Evolutionary conservation across 2,329 filamentous ascomycete genomes (phyloP), one percentile per base, ranked within the genome.

Genomic region (Aspergillus hortae): DNA sequence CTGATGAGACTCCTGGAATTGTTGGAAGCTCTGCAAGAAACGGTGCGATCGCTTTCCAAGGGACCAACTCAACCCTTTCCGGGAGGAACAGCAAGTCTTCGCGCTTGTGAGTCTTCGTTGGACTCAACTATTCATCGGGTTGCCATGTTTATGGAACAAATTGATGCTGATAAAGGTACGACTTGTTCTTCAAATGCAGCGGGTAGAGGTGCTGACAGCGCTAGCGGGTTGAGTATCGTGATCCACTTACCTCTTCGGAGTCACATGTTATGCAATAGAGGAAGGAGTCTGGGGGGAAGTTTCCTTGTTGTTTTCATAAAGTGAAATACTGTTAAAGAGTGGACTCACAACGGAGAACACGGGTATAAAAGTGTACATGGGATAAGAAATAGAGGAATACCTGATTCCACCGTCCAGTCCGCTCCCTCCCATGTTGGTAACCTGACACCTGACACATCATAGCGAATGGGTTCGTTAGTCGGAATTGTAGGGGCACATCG

Each of bases 371-470:
- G 25, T 6, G n/a, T 21, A 17, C 11, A 6, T 3, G 36, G 33
- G 6, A 48, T 23, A 36, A 27, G 35, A 21, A 14, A 12, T 15
- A 41, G 27, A 47, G 3, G 27, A 14, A 17, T 30, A 41, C 9
- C 33, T 12, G 10, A 17, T 19, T 11, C 35, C 36, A 19, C 38
- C 6, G 12, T 40, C 21, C 19, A 17, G 12, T 12, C 2, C 32
- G 12, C 2, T 9, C 19, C 15, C 2, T 4, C 2, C 9, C 23
- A n/a, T 78, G 21, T 72, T 71, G 0, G 66, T 59, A 15, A 80
- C 23, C 14, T 38, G 14, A 9, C 15, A 38, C 7, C 14, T 38
- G 14, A 9, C 15, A 17, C 7, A 36, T 21, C 40, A 41, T 9
- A 12, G 2, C 17, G 21, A 44, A 56, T 19, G 9, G 61, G 1